Conservation (phyloP, 768 basidiomycete species). For the Calocybe cyanea region DNA sequence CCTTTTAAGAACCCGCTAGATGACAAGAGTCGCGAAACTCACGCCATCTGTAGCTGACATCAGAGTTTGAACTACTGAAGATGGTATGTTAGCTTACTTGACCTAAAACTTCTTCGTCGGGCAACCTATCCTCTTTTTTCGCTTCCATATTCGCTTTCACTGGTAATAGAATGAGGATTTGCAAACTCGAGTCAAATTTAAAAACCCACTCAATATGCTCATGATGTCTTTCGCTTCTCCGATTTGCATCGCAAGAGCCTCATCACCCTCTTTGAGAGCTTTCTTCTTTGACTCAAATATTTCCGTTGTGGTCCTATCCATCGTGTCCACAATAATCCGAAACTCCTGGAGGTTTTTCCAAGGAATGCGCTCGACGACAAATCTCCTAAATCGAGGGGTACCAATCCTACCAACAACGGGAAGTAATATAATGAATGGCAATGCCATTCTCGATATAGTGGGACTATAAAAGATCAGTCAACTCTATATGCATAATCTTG, state of each 20-base stretch:
- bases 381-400: conserved; percentile 11
- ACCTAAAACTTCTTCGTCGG: conserved; percentile 8
- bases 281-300: conserved; percentile 11
- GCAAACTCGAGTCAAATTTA: neutral
- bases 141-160: conserved; percentile 11
- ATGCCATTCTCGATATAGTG: neutral
- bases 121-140: conserved; percentile 4
- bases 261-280: conserved; percentile 10
- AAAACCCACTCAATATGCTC: conserved; percentile 8
- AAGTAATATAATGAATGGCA: conserved; percentile 1
- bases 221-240: conserved; percentile 10
- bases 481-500: neutral
- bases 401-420: conserved; percentile 11
- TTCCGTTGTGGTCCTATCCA: conserved; percentile 5
- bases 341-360: neutral
- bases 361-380: conserved; percentile 10
- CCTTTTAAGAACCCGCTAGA: no score
- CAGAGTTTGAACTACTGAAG: no score
- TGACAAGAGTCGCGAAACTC: no score
- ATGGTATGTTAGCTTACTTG: conserved; percentile 2
- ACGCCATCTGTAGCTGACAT: no score
- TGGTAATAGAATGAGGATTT: neutral
- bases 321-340: conserved; percentile 7
- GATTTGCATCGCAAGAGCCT: conserved; percentile 8
- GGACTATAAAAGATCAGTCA: conserved; percentile 10